Evolutionary conservation across 108 stramenopile species (phyloP).

Genomic region (Cyclotella distinguenda): DNA sequence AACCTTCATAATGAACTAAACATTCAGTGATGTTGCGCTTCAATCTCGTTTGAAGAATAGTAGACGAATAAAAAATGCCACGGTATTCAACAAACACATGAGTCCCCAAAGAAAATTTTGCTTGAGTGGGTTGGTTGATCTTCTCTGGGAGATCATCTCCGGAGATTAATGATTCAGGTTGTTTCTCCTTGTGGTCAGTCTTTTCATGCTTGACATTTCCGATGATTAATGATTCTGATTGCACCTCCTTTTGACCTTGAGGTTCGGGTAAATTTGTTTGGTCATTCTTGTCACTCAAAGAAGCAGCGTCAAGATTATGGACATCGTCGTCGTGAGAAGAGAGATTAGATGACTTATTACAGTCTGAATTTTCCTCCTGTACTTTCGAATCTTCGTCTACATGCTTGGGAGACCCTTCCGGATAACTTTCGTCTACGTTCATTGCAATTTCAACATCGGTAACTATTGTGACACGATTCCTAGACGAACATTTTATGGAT

Average conservation of each 20-base stretch:
- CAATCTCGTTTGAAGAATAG: conserved; percentile 31
- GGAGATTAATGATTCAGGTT: too few species aligned
- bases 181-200: too few species aligned
- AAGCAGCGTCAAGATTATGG: conserved; percentile 6
- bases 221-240: too few species aligned
- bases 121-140: conserved; percentile 1
- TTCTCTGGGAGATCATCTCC: too few species aligned
- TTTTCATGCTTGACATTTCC: too few species aligned
- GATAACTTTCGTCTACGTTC: too few species aligned
- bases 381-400: too few species aligned
- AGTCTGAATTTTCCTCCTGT: background rate
- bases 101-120: conserved; percentile 37
- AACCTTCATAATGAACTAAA: conserved; percentile 53
- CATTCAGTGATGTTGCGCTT: conserved; percentile 34
- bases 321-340: conserved; percentile 11
- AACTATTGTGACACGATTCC: background rate
- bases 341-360: conserved; percentile 5
- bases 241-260: background rate
- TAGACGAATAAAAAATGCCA: conserved; percentile 43
- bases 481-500: background rate
- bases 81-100: conserved; percentile 51
- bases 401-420: too few species aligned
- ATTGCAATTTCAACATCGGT: background rate
- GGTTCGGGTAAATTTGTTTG: background rate
- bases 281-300: conserved; percentile 10